Percentiles rank a stretch among this genome's conserved stretches.
phyloP scores from a whole-genome alignment of 2,329 filamentous ascomycete species.

The Cytospora piceae region DNA sequence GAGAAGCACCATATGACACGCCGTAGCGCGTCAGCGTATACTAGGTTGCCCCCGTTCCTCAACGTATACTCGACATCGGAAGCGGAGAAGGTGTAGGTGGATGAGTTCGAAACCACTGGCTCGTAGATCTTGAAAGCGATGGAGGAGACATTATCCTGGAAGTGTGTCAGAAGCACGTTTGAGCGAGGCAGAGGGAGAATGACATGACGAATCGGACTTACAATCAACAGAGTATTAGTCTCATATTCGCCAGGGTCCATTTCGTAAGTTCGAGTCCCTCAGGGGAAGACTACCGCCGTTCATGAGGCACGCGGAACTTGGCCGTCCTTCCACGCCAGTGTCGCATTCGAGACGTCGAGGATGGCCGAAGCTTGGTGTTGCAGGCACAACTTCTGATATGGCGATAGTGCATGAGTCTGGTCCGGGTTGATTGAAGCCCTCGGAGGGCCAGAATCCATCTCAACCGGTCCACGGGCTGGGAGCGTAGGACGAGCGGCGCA shows the following conservation, averaged over 20 bases:
- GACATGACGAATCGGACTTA: conserved; percentile 40
- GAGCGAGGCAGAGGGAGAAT: conserved; percentile 4
- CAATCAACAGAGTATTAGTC: conserved; percentile 63
- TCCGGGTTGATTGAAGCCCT: conserved; percentile 23
- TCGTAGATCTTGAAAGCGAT: conserved; percentile 61
- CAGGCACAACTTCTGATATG: conserved; percentile 3
- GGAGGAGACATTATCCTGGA: conserved; percentile 60
- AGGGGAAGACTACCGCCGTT: conserved; percentile 30
- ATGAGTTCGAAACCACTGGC: conserved; percentile 47
- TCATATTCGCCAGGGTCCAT: conserved; percentile 68
- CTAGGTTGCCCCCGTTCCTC: conserved; percentile 57
- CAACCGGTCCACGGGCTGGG: conserved; percentile 14
- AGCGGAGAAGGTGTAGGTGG: conserved; percentile 50
- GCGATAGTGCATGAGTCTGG: conserved; percentile 15
- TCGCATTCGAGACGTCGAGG: conserved; percentile 22
- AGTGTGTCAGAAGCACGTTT: conserved; percentile 29
- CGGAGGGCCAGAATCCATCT: conserved; percentile 28
- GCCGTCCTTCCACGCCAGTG: conserved; percentile 21
- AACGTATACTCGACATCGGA: conserved; percentile 57
- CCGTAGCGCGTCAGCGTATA: conserved; percentile 55
- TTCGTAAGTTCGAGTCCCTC: conserved; percentile 43
- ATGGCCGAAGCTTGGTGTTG: conserved; percentile 15
- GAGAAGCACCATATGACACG: conserved; percentile 60
- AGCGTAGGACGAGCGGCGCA: conserved; percentile 20
- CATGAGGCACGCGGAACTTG: conserved; percentile 29